Percentiles rank a stretch among this genome's conserved stretches.
These are phyloP conservation scores for Neonectria punicea DNA, from an alignment of 2,329 filamentous ascomycete genomes.

Conservation along the genomic window DNA sequence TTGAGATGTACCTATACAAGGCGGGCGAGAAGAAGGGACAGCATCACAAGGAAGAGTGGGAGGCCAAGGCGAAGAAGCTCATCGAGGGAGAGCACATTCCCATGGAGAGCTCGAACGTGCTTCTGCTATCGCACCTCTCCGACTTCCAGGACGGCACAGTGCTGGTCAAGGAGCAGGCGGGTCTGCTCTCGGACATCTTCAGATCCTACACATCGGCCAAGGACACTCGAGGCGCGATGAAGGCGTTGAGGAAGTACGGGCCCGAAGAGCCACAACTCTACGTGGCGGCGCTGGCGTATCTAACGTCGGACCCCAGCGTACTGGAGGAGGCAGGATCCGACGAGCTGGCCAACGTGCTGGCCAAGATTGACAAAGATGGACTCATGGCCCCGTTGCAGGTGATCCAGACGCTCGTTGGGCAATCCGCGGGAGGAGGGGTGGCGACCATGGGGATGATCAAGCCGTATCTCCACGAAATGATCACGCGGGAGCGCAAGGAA, in stretches of 20 bases:
- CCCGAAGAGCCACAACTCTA: slow-evolving; percentile 92
- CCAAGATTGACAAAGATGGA: slow-evolving; percentile 88
- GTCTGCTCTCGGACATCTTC: slow-evolving; percentile 94
- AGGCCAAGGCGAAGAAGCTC: slow-evolving; percentile 87
- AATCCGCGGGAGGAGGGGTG: slow-evolving; percentile 65
- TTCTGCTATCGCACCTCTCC: slow-evolving; percentile 90
- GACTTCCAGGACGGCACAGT: slow-evolving; percentile 91
- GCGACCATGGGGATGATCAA: slow-evolving; percentile 99
- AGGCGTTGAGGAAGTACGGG: slow-evolving; percentile 90
- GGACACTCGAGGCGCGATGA: slow-evolving; percentile 90
- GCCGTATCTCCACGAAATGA: slow-evolving; percentile 87
- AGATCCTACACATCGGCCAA: slow-evolving; percentile 93
- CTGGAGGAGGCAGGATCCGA: slow-evolving; percentile 85
- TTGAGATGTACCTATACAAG: slow-evolving; percentile 97
- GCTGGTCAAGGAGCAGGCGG: slow-evolving; percentile 92
- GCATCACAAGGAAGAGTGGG: slow-evolving; percentile 80
- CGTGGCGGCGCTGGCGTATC: slow-evolving; percentile 90
- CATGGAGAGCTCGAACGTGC: slow-evolving; percentile 94
- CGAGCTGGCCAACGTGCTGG: slow-evolving; percentile 82
- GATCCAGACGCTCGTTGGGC: slow-evolving; percentile 86
- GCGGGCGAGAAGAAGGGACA: slow-evolving; percentile 78
- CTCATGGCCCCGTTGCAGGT: slow-evolving; percentile 97
- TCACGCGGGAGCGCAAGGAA: slow-evolving; percentile 87
- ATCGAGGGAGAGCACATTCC: slow-evolving; percentile 84
- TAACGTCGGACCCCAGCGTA: slow-evolving; percentile 84